Evolutionary conservation across 1,139 yeast species (phyloP), one percentile per base, ranked within the genome.

Genomic region (Blastobotrys raffinosifermentans): DNA sequence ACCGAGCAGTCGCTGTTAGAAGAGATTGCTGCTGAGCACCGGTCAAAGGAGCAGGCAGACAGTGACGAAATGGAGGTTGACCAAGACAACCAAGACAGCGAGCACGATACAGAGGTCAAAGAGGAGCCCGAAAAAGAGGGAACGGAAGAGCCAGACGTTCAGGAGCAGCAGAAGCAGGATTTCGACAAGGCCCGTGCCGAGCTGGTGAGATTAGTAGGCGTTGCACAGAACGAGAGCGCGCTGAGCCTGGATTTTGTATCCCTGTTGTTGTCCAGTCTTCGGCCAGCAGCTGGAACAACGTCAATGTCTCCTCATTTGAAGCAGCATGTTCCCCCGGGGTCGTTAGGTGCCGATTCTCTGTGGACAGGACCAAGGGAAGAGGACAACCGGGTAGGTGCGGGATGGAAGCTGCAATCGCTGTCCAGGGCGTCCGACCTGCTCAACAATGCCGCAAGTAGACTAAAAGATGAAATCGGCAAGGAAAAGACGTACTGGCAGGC

Each of bases 251-350:
- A 91, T 54, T 84, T 89, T 50, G 81, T 89, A 1, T 85, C 96
- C 2, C 67, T 91, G 42, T 63, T 93, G 39, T 68, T 91, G 32
- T 81, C 96, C n/a, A 73, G 86, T 11, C 75, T 77, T 9, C 72
- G 91, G 44, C 96, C 96, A 2, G 82, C 83, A 16, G 80, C 91
- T 1, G 95, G 93, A 1, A 73, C 82, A 27, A 72, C 89, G 2
- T 84, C 96, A 3, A 85, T 91, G 76, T 86, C 96, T 1, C 91
- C 96, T 1, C 89, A 80, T 59, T 66, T 91, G 45, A 75, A 78
- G 48, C 81, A 84, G 48, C 77, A 74, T 41, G 82, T 83, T 0
- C 87, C 94, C 1, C 66, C 80, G 9, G 95, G 94, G 0, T 80
- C 96, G 0, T 66, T 91, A 36, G 81, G 80, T 38, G 72, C 91